A percentile compares a stretch with the other conserved stretches of the same genome.
Evolutionary conservation across 2,329 filamentous ascomycete species (phyloP).

Genomic region (Macrophomina tecta): DNA sequence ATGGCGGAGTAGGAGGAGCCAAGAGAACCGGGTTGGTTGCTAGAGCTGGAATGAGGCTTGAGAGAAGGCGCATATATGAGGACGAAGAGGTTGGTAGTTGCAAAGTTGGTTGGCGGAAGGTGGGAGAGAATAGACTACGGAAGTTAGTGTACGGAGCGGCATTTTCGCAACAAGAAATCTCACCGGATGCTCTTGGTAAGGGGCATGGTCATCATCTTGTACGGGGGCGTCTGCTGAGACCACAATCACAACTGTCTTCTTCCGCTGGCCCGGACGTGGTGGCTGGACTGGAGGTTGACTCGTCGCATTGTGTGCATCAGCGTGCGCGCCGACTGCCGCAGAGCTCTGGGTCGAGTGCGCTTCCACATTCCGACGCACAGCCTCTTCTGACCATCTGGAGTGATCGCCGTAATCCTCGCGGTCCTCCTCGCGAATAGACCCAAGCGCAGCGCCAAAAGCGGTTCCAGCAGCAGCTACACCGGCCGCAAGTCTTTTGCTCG

Average conservation of each 20-base stretch:
- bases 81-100: conserved; percentile 78
- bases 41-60: conserved; percentile 53
- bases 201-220: conserved; percentile 20
- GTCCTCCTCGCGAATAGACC: conserved; percentile 84
- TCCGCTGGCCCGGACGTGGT: conserved; percentile 31
- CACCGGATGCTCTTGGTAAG: conserved; percentile 60
- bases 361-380: conserved; percentile 62
- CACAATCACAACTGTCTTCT: conserved; percentile 84
- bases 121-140: conserved; percentile 75
- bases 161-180: conserved; percentile 41
- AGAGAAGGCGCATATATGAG: conserved; percentile 86
- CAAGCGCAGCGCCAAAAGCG: conserved; percentile 80
- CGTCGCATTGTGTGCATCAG: conserved; percentile 41
- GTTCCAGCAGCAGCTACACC: conserved; percentile 84
- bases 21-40: conserved; percentile 64
- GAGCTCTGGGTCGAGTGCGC: conserved; percentile 44
- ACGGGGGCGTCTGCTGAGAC: conserved; percentile 75
- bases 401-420: conserved; percentile 82
- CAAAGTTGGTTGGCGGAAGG: conserved; percentile 78
- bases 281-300: conserved; percentile 30
- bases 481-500: conserved; percentile 79
- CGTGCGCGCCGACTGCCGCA: conserved; percentile 41
- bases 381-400: conserved; percentile 91
- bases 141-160: conserved; percentile 34
- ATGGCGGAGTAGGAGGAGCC: conserved; percentile 90